A percentile compares a stretch with the other conserved stretches of the same genome.
Evolutionary conservation across 768 basidiomycete genomes (phyloP).

Genomic region (Strobilomyces dryophilus): DNA sequence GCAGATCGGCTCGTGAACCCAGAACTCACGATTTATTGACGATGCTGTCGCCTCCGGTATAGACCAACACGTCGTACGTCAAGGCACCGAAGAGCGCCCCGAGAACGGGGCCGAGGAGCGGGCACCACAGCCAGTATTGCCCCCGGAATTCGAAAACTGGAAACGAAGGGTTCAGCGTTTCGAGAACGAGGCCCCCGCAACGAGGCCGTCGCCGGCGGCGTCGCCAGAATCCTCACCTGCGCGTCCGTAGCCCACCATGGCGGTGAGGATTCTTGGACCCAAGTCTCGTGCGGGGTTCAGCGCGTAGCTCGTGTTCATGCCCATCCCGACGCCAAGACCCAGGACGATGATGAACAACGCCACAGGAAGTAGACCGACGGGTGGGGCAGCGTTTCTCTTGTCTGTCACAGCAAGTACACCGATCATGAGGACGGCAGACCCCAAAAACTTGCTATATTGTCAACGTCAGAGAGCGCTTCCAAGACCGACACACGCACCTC

Average conservation of each 20-base stretch:
- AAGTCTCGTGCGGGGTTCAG: constrained; percentile 66
- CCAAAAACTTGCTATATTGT: constrained; percentile 40
- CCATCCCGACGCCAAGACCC: constrained; percentile 50
- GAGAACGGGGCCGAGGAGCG: constrained; percentile 50
- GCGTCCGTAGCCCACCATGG: constrained; percentile 61
- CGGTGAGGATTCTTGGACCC: constrained; percentile 57
- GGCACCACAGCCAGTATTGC: constrained; percentile 70
- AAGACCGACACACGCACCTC: constrained; percentile 26
- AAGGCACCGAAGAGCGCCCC: constrained; percentile 50
- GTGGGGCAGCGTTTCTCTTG: constrained; percentile 43
- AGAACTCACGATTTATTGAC: constrained; percentile 43
- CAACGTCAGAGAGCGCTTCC: neutral
- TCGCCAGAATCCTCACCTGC: constrained; percentile 9
- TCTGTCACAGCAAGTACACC: constrained; percentile 51
- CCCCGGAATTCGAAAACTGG: constrained; percentile 29
- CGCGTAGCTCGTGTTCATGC: constrained; percentile 60
- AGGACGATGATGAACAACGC: constrained; percentile 51
- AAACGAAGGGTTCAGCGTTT: neutral
- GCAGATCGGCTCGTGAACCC: neutral
- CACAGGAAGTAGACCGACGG: constrained; percentile 48
- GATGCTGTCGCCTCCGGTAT: constrained; percentile 47
- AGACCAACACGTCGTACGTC: constrained; percentile 54
- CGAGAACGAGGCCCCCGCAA: too few species aligned
- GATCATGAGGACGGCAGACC: constrained; percentile 48
- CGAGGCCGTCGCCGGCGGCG: neutral